phyloP scores from a whole-genome alignment of 345 rosid genomes.

The Linum usitatissimum region DNA sequence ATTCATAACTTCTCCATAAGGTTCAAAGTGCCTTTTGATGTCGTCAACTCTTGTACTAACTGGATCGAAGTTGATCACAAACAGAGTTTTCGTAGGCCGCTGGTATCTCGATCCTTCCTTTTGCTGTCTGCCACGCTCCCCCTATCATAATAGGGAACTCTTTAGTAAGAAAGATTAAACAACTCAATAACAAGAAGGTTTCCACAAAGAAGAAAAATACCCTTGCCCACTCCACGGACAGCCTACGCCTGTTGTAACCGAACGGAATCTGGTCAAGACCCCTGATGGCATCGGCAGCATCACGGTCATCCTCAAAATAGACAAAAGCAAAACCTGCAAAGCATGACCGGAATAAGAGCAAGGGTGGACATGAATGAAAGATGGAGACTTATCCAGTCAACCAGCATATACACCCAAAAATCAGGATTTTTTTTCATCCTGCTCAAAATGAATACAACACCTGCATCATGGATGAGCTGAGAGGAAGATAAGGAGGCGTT shows the following conservation, averaged over 20 bases:
- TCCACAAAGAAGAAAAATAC: constrained; percentile 20
- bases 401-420: constrained; percentile 23
- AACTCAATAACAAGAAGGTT: background rate
- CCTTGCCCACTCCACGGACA: constrained; percentile 88
- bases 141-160: constrained; percentile 23
- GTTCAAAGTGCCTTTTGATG: constrained; percentile 65
- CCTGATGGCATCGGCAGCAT: constrained; percentile 77
- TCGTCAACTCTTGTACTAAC: constrained; percentile 57
- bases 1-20: constrained; percentile 59
- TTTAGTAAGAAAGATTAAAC: background rate
- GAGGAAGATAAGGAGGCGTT: constrained; percentile 62
- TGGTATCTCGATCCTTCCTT: constrained; percentile 54
- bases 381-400: constrained; percentile 15
- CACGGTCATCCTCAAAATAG: constrained; percentile 76
- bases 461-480: constrained; percentile 72
- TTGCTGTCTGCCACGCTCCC: constrained; percentile 51
- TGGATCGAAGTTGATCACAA: constrained; percentile 81
- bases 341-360: constrained; percentile 10
- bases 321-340: constrained; percentile 82
- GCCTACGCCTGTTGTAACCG: constrained; percentile 61
- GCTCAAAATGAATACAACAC: constrained; percentile 43
- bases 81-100: constrained; percentile 82
- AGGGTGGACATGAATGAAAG: constrained; percentile 4
- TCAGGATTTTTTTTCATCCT: constrained; percentile 24
- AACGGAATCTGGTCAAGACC: constrained; percentile 54